Base-by-base conservation (phyloP, 192 early-diverging fungal species). In the Backusella morwellensis region DNA sequence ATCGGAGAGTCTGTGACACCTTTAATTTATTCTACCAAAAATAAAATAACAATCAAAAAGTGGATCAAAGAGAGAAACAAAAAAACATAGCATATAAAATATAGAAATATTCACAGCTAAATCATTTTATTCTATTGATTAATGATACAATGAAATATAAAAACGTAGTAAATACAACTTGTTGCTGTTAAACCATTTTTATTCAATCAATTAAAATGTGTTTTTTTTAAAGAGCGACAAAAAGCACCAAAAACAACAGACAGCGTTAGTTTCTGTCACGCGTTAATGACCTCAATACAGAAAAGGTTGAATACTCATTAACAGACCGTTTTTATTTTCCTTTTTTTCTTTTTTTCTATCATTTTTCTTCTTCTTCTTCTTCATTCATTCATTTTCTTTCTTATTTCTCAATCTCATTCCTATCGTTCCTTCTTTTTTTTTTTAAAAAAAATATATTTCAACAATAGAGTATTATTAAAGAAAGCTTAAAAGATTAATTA, bases 1-100 rank as follows among this genome's bases (percentile, higher is more conserved):
- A 29, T 63, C 56, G 56, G 56, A 63, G 56, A 63, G 56, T 63
- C 56, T 63, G 56, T 63, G 56, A 12, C 56, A 63, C 56, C 56
- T 26, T 63, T 63, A 63, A 63, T 63, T 63, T 63, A 63, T 26
- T 63, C 56, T 63, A 63, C 23, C 26, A 63, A 63, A 63, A 63
- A 63, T 63, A 63, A 56, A 21, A 9, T 21, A 56, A 14, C 11
- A 63, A 63, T 63, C 9, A 14, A 63, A 26, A 63, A 12, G 12
- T 23, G 1, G 7, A n/a, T 63, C 14, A 6, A 63, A 63, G 21
- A 29, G 12, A 56, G 56, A 63, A 26, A 14, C 26, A 29, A 14
- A 29, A 23, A 63, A 63, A 63, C 11, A 63, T 3, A 14, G 6
- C 19, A 4, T 50, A 50, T 50, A 1, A 7, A 21, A 50, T 19